Evolutionary conservation across 495 filamentous ascomycete genomes (phyloP), one percentile per base, ranked within the genome.

Genomic region (Choiromyces venosus): DNA sequence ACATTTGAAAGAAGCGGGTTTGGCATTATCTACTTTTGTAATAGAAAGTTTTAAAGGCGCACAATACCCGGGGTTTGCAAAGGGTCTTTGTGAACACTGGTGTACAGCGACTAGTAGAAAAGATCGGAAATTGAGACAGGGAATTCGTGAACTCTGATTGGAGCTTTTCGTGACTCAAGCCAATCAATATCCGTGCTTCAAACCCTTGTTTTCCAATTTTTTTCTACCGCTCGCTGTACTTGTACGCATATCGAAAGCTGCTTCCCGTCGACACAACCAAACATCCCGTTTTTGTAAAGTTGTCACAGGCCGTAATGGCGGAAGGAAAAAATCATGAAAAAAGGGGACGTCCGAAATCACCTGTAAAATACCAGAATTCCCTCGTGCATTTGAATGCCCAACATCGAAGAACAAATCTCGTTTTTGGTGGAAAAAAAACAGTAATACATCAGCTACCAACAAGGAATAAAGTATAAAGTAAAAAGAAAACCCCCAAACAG

Each of bases 401-500:
- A 18, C 25, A 29, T 61, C 52, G 33, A 61, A 61, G 4, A 10
- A 33, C 52, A 61, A 33, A 61, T 61, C 25, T 29, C 10, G 52
- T 61, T 61, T 61, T 61, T 61, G 10, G 25, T 16, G 25, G 7
- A 52, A 52, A 61, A 14, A 56, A 56, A 29, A 29, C 29, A 61
- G 52, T 33, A 33, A 33, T 16, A 61, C 12, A 61, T 29, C 12
- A 61, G 25, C 52, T 61, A 14, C 25, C 12, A 33, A 61, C n/a
- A 16, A 33, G 1, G 52, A 29, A 52, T 25, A 72, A 78, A 77
- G 76, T 74, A 71, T 68, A 74, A 78, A 75, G 66, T 73, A 73
- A 77, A 76, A 77, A 65, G 69, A 73, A 67, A 74, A 80, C 70
- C 74, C 74, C 72, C 74, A 80, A 68, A 77, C 77, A 71, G 69